These are phyloP conservation scores for Hygrocybe coccinea DNA, from an alignment of 768 basidiomycete species.

Conservation along the genomic window DNA sequence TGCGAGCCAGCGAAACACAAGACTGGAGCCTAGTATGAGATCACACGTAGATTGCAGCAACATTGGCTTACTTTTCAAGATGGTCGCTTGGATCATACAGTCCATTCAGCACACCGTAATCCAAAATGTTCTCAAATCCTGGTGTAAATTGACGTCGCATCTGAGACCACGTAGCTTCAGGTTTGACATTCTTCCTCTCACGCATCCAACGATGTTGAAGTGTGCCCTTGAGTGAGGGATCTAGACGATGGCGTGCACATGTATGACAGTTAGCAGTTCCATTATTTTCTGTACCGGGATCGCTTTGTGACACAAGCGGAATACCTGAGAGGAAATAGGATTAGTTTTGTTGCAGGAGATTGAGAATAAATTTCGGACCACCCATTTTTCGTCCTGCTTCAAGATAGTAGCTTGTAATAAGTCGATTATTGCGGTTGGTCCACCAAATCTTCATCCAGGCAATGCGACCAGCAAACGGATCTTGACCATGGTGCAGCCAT, in stretches of 20 bases:
- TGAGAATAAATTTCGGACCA: conserved; percentile 13
- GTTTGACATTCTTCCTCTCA: conserved; percentile 36
- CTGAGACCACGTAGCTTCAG: conserved; percentile 40
- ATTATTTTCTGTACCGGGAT: conserved; percentile 41
- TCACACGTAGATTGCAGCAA: background rate
- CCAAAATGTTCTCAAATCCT: conserved; percentile 35
- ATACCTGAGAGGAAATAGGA: conserved; percentile 28
- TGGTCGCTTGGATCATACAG: conserved; percentile 26
- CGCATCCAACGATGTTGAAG: conserved; percentile 40
- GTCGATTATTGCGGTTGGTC: conserved; percentile 27
- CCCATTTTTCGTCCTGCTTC: conserved; percentile 14
- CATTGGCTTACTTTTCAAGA: conserved; percentile 16
- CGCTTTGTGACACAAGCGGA: conserved; percentile 40
- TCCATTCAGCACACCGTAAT: conserved; percentile 26
- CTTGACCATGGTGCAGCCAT: conserved; percentile 27
- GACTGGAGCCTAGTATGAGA: conserved; percentile 9
- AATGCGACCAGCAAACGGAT: conserved; percentile 26
- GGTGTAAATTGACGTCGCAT: conserved; percentile 30
- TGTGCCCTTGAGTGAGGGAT: conserved; percentile 33
- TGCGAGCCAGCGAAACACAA: conserved; percentile 17
- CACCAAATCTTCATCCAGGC: conserved; percentile 34
- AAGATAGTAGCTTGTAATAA: conserved; percentile 11
- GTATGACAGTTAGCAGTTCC: conserved; percentile 45
- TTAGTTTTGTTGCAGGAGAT: conserved; percentile 24
- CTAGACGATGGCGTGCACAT: conserved; percentile 31